These are phyloP conservation scores for Trebouxia sp. DNA, from an alignment of 139 green algal species.

Conservation along the genomic window DNA sequence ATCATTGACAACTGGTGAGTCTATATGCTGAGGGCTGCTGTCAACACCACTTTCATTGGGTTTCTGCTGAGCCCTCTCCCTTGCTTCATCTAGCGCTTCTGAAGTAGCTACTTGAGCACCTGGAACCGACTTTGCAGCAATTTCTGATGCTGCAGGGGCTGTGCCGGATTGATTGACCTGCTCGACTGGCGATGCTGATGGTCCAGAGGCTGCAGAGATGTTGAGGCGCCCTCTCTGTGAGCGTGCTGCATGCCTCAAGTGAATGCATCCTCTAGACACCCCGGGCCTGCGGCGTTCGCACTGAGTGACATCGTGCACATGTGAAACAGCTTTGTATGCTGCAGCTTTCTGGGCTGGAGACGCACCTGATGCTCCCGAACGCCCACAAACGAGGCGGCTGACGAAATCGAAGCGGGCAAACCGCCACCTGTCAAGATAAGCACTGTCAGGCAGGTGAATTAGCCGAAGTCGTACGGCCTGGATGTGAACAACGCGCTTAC, in stretches of 20 bases:
- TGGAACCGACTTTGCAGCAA: background rate
- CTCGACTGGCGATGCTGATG: background rate
- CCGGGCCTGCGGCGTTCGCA: slow-evolving; percentile 3
- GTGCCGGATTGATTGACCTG: background rate
- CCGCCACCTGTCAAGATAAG: background rate
- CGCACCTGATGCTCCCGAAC: background rate
- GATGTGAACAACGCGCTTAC: no score
- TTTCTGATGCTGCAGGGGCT: background rate
- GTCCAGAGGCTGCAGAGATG: background rate
- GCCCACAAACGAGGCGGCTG: slow-evolving; percentile 5
- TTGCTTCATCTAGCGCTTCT: background rate
- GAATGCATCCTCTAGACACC: background rate
- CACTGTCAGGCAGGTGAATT: no score
- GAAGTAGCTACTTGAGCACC: background rate
- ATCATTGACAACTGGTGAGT: no score
- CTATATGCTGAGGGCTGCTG: no score
- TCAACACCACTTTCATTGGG: no score
- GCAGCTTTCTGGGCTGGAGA: no score
- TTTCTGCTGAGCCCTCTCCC: background rate
- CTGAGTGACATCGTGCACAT: no score
- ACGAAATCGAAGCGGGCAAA: background rate
- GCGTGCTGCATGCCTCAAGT: background rate
- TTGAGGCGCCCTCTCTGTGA: background rate
- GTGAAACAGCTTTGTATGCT: no score
- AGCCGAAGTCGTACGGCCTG: no score